Base-by-base conservation (phyloP, 2,329 filamentous ascomycete species). In the Aspergillus fijiensis region DNA sequence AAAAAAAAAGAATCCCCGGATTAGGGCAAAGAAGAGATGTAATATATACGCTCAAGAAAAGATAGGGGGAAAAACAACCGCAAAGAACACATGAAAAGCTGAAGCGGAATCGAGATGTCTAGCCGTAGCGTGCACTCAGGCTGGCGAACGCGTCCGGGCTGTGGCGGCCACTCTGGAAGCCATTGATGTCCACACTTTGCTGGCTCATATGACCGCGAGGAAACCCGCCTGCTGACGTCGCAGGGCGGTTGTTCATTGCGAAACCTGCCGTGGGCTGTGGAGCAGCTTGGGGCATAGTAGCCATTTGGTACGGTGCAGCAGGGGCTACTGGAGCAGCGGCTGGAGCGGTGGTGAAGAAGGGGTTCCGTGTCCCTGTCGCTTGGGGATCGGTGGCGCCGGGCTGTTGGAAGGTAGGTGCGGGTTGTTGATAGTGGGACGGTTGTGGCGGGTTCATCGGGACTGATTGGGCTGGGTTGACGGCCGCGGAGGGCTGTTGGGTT, bases 131-230 rank as follows among this genome's bases (percentile, higher is more conserved):
- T 49, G 80, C 76, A 63, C 80, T 82, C 64, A 82, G 65, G 68
- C 74, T 81, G 25, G 80, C 79, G 72, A 82, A 82, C 9, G 80
- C 78, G 70, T 82, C 80, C 6, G 80, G 80, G 63, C 80, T 82
- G 64, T 82, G 79, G 35, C 80, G 72, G 4, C 80, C 80, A 57
- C 67, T 79, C 59, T 81, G 79, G 42, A 79, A 67, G 14, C 76
- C 76, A 54, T 74, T 79, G 57, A 82, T 73, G 63, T 81, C 79
- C 45, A 82, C 76, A 54, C 80, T 82, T 51, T 79, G 80, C 61
- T 80, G 77, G 67, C 80, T 82, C 68, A 79, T 76, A 61, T 80
- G 78, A 14, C 70, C 66, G 58, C 70, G 67, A 19, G 65, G 60
- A 19, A 69, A 69, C 7, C 55, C 60, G 16, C 59, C 57, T 56